phyloP scores from a whole-genome alignment of 371 early-diverging fungal genomes.

The Circinella umbellata region DNA sequence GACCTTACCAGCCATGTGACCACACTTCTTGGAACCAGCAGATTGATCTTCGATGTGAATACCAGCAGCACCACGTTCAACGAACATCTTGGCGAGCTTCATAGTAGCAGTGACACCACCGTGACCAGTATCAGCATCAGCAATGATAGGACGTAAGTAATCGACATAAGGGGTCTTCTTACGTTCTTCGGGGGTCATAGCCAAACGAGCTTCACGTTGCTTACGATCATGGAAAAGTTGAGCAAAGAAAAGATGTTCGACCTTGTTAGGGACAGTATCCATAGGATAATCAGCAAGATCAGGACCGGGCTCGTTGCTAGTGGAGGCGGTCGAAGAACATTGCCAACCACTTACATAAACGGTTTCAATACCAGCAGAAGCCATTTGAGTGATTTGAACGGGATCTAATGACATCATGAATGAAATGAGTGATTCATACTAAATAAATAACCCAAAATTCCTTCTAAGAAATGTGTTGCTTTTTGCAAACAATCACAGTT shows the following conservation, averaged over 20 bases:
- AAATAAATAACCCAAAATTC: too few relatives aligned
- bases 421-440: too few relatives aligned
- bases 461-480: not conserved
- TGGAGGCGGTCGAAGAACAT: conserved; percentile 96
- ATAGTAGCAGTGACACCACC: conserved; percentile 88
- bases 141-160: conserved; percentile 95
- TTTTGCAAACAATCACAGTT: not conserved
- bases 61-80: conserved; percentile 87
- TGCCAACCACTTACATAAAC: conserved; percentile 97
- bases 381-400: conserved; percentile 97
- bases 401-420: conserved; percentile 61
- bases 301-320: conserved; percentile 98
- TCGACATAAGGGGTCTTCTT: conserved; percentile 80
- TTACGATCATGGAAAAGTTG: conserved; percentile 98
- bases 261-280: conserved; percentile 99
- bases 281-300: conserved; percentile 99
- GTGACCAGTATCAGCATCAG: conserved; percentile 98
- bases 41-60: conserved; percentile 95
- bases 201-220: conserved; percentile 90
- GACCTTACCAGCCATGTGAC: conserved; percentile 99
- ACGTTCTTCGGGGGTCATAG: conserved; percentile 72
- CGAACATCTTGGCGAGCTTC: conserved; percentile 90
- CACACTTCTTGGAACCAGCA: conserved; percentile 97
- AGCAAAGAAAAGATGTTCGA: conserved; percentile 97
- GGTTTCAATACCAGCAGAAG: conserved; percentile 92